A percentile compares a stretch with the other conserved stretches of the same genome.
Conservation (phyloP, 441 rosid genomes). For the Syzygium malaccense region DNA sequence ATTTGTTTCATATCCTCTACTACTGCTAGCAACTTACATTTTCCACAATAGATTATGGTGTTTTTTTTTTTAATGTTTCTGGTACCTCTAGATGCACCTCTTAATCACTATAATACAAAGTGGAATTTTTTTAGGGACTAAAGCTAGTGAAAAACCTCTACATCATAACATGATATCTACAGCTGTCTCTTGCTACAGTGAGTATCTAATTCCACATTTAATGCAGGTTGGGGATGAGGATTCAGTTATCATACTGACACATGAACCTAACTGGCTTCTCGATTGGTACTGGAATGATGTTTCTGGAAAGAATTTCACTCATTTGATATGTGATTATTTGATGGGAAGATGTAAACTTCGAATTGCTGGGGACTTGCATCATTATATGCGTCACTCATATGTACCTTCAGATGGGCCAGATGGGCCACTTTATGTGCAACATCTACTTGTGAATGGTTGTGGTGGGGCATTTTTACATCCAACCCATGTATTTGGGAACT, state of each 20-base stretch:
- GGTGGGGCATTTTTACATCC: slow-evolving; percentile 99
- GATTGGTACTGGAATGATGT: slow-evolving; percentile 89
- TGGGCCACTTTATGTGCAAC: slow-evolving; percentile 73
- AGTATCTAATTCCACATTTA: neutral
- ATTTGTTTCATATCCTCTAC: neutral
- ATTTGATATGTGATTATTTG: slow-evolving; percentile 76
- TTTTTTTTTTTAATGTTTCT: neutral
- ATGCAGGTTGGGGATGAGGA: slow-evolving; percentile 73
- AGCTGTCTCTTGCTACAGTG: neutral
- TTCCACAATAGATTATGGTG: neutral
- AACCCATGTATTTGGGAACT: slow-evolving; percentile 84
- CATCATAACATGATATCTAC: neutral
- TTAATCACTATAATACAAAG: neutral
- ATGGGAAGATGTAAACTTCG: slow-evolving; percentile 95
- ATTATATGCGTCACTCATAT: slow-evolving; percentile 93
- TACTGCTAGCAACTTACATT: neutral
- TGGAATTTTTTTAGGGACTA: neutral
- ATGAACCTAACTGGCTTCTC: slow-evolving; percentile 98
- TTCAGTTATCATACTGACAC: slow-evolving; percentile 84
- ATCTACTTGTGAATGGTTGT: slow-evolving; percentile 96
- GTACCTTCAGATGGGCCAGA: slow-evolving; percentile 74
- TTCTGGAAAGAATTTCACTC: slow-evolving; percentile 81
- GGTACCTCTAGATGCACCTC: neutral
- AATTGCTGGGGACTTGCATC: slow-evolving; percentile 97
- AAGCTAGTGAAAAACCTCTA: neutral